These are phyloP conservation scores for Euphorbia lathyris DNA, from an alignment of 345 rosid species.

Conservation along the genomic window DNA sequence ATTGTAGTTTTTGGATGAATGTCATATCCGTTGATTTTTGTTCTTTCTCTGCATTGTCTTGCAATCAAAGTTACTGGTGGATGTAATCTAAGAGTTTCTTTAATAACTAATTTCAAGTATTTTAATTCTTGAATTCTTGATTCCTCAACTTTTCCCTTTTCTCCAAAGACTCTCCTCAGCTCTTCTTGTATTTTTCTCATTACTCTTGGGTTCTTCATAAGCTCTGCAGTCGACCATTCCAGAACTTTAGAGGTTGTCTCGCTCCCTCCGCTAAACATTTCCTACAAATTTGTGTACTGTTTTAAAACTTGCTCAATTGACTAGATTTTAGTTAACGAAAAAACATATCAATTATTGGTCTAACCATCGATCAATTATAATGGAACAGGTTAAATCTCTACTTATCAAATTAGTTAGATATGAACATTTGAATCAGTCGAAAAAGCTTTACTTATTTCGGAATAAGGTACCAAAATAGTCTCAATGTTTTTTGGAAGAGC, in stretches of 20 bases:
- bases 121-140: slow-evolving; percentile 9
- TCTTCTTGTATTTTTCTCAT: slow-evolving; percentile 27
- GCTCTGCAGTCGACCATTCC: slow-evolving; percentile 9
- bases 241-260: not conserved
- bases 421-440: too few species aligned
- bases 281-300: not conserved
- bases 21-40: not conserved
- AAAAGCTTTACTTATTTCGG: too few species aligned
- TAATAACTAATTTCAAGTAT: slow-evolving; percentile 9
- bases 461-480: too few species aligned
- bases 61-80: not conserved
- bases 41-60: not conserved
- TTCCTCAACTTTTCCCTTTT: slow-evolving; percentile 20
- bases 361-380: too few species aligned
- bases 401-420: too few species aligned
- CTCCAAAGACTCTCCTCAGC: slow-evolving; percentile 16
- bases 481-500: too few species aligned
- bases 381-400: too few species aligned
- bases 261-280: not conserved
- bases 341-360: too few species aligned
- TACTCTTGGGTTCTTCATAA: slow-evolving; percentile 22
- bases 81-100: slow-evolving; percentile 16
- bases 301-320: too few species aligned
- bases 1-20: not conserved
- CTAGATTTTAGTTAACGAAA: too few species aligned